These are phyloP conservation scores for Dothideomycetes sp. DNA, from an alignment of 2,329 filamentous ascomycete species.

Conservation along the genomic window DNA sequence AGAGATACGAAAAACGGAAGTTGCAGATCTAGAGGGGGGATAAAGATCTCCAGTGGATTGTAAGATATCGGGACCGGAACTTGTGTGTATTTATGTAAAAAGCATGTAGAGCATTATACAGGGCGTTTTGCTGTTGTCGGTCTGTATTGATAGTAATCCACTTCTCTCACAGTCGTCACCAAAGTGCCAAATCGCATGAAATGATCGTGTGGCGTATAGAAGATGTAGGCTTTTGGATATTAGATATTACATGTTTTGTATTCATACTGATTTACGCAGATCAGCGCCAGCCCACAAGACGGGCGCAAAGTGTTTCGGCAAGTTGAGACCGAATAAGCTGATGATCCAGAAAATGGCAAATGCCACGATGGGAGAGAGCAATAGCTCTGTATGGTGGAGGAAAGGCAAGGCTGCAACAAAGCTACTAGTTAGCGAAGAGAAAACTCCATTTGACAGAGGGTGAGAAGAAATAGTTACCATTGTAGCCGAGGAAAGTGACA, in stretches of 20 bases:
- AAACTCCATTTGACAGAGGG: not conserved
- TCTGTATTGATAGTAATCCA: no score
- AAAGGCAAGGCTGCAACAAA: slow-evolving; percentile 49
- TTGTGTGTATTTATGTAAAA: not conserved
- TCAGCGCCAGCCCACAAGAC: slow-evolving; percentile 41
- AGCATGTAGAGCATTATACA: no score
- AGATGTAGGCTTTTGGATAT: slow-evolving; percentile 1
- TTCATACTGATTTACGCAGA: slow-evolving; percentile 23
- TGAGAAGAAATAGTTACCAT: slow-evolving; percentile 33
- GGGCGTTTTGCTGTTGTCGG: no score
- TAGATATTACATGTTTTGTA: not conserved
- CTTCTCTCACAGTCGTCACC: no score
- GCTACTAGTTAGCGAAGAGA: slow-evolving; percentile 17
- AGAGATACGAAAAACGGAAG: slow-evolving; percentile 60
- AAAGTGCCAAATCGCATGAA: no score
- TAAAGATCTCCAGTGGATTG: not conserved
- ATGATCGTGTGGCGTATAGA: not conserved
- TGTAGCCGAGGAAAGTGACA: slow-evolving; percentile 61
- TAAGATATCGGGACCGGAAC: not conserved
- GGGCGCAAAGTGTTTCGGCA: slow-evolving; percentile 42
- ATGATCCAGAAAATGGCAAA: slow-evolving; percentile 51
- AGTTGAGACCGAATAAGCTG: slow-evolving; percentile 43
- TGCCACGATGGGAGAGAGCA: slow-evolving; percentile 53
- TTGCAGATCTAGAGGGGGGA: slow-evolving; percentile 27
- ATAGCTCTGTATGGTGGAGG: slow-evolving; percentile 56